Evolutionary conservation across 495 filamentous ascomycete species (phyloP).

Genomic region (Schizothecium vesticola): DNA sequence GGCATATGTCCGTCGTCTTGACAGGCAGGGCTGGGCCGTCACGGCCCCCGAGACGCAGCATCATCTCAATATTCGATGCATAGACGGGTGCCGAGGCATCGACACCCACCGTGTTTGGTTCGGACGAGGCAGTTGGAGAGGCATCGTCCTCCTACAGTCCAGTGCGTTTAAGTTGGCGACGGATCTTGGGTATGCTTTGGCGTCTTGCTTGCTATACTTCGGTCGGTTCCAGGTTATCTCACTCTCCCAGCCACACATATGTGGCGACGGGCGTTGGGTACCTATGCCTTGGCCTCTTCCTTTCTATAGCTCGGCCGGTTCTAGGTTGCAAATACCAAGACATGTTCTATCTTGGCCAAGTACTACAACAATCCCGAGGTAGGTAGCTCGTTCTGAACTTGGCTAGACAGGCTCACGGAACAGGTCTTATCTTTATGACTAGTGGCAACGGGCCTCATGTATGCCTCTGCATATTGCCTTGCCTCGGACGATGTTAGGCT

Average conservation of each 20-base stretch:
- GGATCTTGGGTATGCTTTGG: background rate
- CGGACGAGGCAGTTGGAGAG: background rate
- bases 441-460: background rate
- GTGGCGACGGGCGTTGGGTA: background rate
- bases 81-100: background rate
- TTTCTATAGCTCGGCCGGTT: background rate
- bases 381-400: background rate
- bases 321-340: background rate
- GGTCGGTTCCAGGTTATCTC: too few species aligned
- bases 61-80: background rate
- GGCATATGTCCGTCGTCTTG: background rate
- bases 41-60: background rate
- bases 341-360: background rate
- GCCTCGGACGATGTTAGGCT: background rate
- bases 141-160: background rate
- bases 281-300: background rate
- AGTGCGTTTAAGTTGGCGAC: background rate
- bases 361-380: background rate
- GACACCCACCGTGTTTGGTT: background rate
- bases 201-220: background rate
- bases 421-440: background rate
- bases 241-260: too few species aligned
- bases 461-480: background rate
- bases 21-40: background rate
- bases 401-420: too few species aligned